Percentiles rank a stretch among this genome's conserved stretches.
phyloP scores from a whole-genome alignment of 495 filamentous ascomycete species.

The Talaromyces trachyspermus region DNA sequence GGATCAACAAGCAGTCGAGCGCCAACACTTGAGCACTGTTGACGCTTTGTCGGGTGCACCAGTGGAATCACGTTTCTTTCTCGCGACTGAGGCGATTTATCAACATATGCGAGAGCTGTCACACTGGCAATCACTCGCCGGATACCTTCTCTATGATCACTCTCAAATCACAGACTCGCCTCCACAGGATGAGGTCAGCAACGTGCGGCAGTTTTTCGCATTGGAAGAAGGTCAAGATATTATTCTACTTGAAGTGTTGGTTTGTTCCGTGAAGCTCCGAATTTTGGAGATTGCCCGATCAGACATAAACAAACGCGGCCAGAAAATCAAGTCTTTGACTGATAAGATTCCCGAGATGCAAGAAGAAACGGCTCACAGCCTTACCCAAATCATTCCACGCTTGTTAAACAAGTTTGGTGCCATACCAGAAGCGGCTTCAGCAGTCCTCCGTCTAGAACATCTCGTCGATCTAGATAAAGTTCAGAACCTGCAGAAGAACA shows the following conservation, averaged over 20 bases:
- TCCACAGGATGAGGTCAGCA: conserved; percentile 43
- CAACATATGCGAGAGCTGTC: conserved; percentile 69
- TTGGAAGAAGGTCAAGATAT: conserved; percentile 72
- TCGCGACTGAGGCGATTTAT: conserved; percentile 79
- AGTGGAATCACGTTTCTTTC: conserved; percentile 70
- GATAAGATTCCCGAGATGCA: conserved; percentile 57
- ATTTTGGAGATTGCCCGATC: conserved; percentile 53
- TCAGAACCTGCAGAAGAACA: conserved; percentile 80
- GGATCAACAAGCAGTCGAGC: conserved; percentile 35
- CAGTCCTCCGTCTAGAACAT: conserved; percentile 80
- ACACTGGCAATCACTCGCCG: conserved; percentile 82
- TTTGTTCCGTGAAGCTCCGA: conserved; percentile 63
- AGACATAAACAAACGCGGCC: conserved; percentile 50
- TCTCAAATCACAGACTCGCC: conserved; percentile 49
- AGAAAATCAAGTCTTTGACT: conserved; percentile 52
- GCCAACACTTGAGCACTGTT: conserved; percentile 17
- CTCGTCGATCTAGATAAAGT: conserved; percentile 81
- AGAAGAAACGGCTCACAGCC: conserved; percentile 64
- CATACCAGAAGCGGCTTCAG: conserved; percentile 73
- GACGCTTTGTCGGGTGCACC: conserved; percentile 32
- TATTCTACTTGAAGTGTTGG: conserved; percentile 79
- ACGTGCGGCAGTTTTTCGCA: conserved; percentile 58
- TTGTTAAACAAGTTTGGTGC: conserved; percentile 84
- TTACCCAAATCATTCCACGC: conserved; percentile 72
- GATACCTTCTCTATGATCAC: conserved; percentile 89